A percentile compares a stretch with the other conserved stretches of the same genome.
Evolutionary conservation across 257 asterid species (phyloP).

Genomic region (Solanum pimpinellifolium): DNA sequence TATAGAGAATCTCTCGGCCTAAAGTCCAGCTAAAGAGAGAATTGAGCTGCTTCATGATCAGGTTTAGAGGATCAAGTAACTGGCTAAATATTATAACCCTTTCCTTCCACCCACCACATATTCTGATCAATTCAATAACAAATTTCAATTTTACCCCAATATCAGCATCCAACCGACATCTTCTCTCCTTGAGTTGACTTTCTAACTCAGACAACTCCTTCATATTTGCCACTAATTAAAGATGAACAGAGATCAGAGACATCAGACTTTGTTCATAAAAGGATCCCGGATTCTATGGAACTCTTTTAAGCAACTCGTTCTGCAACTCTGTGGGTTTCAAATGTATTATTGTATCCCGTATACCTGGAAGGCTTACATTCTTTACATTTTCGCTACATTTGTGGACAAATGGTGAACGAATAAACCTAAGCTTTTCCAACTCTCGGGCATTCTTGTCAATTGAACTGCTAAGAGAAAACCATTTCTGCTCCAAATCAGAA

Average conservation of each 20-base stretch:
- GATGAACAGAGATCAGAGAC: background rate
- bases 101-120: background rate
- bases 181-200: background rate
- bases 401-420: no score
- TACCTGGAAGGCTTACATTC: no score
- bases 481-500: no score
- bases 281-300: background rate
- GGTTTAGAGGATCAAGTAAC: background rate
- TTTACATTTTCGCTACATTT: no score
- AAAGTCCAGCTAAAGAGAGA: background rate
- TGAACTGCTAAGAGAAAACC: no score
- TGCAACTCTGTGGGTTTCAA: background rate
- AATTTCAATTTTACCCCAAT: background rate
- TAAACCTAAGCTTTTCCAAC: no score
- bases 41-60: background rate
- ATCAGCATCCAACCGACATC: background rate
- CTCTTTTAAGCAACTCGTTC: background rate
- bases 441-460: no score
- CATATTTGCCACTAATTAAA: background rate
- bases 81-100: background rate
- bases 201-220: background rate
- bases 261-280: no score
- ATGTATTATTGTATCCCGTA: no score
- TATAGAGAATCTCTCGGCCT: background rate
- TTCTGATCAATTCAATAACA: background rate